phyloP scores from a whole-genome alignment of 192 early-diverging fungal genomes.

The Piromyces finnis region DNA sequence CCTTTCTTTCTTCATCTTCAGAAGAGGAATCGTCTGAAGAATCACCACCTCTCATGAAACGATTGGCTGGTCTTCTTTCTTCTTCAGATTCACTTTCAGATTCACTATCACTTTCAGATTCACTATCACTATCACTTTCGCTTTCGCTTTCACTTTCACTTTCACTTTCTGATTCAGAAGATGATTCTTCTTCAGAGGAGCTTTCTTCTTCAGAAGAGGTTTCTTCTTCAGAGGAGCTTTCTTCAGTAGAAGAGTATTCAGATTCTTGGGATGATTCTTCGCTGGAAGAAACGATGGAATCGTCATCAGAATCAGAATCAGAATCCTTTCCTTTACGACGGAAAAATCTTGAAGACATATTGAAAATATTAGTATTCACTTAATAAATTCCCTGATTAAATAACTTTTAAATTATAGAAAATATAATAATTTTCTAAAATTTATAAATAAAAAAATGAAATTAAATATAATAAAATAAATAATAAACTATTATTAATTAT shows the following conservation, averaged over 20 bases:
- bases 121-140: neutral
- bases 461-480: neutral
- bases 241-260: constrained; percentile 3
- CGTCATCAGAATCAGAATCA: constrained; percentile 12
- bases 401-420: neutral
- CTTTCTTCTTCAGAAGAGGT: constrained; percentile 5
- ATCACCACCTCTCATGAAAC: constrained; percentile 1
- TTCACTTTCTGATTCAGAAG: constrained; percentile 9
- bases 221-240: constrained; percentile 5
- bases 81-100: neutral
- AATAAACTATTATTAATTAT: neutral
- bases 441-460: neutral
- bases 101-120: neutral
- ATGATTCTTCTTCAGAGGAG: constrained; percentile 9
- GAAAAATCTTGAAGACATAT: neutral
- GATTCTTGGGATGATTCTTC: constrained; percentile 1
- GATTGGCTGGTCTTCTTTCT: neutral
- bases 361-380: neutral
- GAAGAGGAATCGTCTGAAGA: constrained; percentile 6
- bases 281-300: constrained; percentile 16
- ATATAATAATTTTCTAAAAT: neutral
- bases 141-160: neutral
- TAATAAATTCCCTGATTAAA: neutral
- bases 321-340: constrained; percentile 1
- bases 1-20: constrained; percentile 35